Percentiles rank a stretch among this genome's conserved stretches.
Conservation (phyloP, 73 alveolate species). For the Paramecium tetraurelia region DNA sequence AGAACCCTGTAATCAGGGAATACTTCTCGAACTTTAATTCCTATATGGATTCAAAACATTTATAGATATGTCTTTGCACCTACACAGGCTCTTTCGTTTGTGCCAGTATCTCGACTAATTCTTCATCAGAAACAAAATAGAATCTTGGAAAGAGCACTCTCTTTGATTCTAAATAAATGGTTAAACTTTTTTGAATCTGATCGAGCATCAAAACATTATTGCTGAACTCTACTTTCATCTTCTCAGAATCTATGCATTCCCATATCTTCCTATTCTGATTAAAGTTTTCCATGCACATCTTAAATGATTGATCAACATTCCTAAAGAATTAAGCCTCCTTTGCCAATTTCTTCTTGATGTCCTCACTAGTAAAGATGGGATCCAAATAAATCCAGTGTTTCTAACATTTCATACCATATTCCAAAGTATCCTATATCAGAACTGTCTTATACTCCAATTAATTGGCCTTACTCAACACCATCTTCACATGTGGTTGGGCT, state of each 20-base stretch:
- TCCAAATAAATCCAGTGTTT: conserved; percentile 41
- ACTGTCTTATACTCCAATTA: conserved; percentile 3
- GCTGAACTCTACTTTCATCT: neutral
- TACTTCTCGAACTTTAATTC: conserved; percentile 76
- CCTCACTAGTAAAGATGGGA: conserved; percentile 19
- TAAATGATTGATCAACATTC: neutral
- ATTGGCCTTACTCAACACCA: conserved; percentile 31
- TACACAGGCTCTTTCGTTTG: conserved; percentile 90
- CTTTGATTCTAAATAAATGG: conserved; percentile 92
- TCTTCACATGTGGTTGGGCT: conserved; percentile 1
- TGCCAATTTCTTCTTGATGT: neutral
- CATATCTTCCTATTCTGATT: neutral
- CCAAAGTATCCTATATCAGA: neutral
- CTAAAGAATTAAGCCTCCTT: neutral
- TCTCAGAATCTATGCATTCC: conserved; percentile 26
- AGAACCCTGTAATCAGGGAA: conserved; percentile 79
- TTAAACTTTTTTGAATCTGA: conserved; percentile 84
- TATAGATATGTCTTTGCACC: conserved; percentile 88
- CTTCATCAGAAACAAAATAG: conserved; percentile 96
- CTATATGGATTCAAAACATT: conserved; percentile 94
- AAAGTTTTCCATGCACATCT: neutral
- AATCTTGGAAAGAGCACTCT: conserved; percentile 94
- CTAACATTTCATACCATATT: conserved; percentile 36
- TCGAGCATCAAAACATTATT: conserved; percentile 66
- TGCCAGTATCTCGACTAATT: conserved; percentile 91